Evolutionary conservation across 129 eudicot species (phyloP), one percentile per base, ranked within the genome.

Genomic region (Lactuca sativa): DNA sequence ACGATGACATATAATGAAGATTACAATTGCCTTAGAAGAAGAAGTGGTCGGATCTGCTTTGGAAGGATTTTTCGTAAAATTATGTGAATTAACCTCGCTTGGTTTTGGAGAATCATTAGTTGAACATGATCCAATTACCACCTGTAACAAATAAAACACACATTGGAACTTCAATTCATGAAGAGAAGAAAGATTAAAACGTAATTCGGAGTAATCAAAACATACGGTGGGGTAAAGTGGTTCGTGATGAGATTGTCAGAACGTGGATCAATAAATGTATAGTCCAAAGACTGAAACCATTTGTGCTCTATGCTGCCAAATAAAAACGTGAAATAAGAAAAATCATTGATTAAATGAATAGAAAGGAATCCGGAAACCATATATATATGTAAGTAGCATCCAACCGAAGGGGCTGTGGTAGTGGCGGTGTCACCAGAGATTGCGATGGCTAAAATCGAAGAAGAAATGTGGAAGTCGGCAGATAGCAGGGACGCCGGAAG

Each of bases 21-120:
- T 68, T 9, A 48, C 21, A 1, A 49, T 17, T 64, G 64, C 78
- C 72, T 74, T 74, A 5, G 71, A 56, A 56, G 72, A 30, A 3
- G 59, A 65, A 32, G 63, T 56, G 59, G 31, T 65, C 36, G 64
- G 78, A 74, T 74, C 78, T 54, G 64, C 48, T 14, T 38, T 61
- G 43, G 53, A 5, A 4, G 15, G 43, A 15, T 56, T 70, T 56
- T 70, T 43, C 10, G 47, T 54, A 15, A 32, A 9, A 30, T 37
- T 3, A 62, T 62, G 51, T 37, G 66, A 49, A 16, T 61, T 43
- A 56, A 25, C 37, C 34, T 74, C 56, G 30, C 43, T 25, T 3
- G 59, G 25, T 43, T 36, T 51, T 15, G 57, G 59, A 65, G 59
- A 56, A 56, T 56, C 7, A 44, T 64, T 11, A 56, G 21, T n/a